phyloP scores from a whole-genome alignment of 371 early-diverging fungal genomes.

The Haplosporangium sp. region DNA sequence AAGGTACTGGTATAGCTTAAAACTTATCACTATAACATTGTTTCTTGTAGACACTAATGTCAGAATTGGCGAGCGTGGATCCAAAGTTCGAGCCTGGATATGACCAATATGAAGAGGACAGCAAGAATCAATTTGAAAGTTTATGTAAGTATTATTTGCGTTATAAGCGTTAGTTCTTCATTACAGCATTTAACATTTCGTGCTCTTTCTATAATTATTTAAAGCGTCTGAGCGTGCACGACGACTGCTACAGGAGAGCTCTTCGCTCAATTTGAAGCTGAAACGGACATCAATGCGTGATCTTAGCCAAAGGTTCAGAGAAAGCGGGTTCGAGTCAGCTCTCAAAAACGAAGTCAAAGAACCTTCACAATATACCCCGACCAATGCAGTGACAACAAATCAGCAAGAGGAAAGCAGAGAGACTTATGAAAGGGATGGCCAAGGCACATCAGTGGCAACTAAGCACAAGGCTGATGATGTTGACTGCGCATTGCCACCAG shows the following conservation, averaged over 20 bases:
- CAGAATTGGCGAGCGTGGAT: slow-evolving; percentile 25
- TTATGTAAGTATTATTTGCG: not conserved
- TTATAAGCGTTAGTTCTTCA: not conserved
- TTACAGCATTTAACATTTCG: not conserved
- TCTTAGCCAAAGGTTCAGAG: slow-evolving; percentile 31
- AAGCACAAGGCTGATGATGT: slow-evolving; percentile 43
- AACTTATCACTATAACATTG: not conserved
- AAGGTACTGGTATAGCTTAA: not conserved
- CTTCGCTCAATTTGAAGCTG: slow-evolving; percentile 27
- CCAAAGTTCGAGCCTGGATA: slow-evolving; percentile 25
- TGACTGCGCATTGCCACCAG: slow-evolving; percentile 37
- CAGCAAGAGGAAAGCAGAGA: not conserved
- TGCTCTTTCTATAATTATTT: not conserved
- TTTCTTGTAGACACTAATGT: slow-evolving; percentile 24
- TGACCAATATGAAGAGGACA: slow-evolving; percentile 5
- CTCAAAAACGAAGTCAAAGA: slow-evolving; percentile 13
- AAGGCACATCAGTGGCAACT: slow-evolving; percentile 10
- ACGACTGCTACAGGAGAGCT: slow-evolving; percentile 36
- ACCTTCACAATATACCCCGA: slow-evolving; percentile 34
- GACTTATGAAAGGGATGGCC: not conserved
- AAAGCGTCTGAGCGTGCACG: slow-evolving; percentile 32
- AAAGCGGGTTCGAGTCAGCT: slow-evolving; percentile 19
- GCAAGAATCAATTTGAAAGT: not conserved
- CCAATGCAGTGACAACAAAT: not conserved
- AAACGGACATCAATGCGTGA: slow-evolving; percentile 46